Percentiles rank a stretch among this genome's conserved stretches.
Evolutionary conservation across 2,329 filamentous ascomycete species (phyloP).

Genomic region (Penicillium digitatum): DNA sequence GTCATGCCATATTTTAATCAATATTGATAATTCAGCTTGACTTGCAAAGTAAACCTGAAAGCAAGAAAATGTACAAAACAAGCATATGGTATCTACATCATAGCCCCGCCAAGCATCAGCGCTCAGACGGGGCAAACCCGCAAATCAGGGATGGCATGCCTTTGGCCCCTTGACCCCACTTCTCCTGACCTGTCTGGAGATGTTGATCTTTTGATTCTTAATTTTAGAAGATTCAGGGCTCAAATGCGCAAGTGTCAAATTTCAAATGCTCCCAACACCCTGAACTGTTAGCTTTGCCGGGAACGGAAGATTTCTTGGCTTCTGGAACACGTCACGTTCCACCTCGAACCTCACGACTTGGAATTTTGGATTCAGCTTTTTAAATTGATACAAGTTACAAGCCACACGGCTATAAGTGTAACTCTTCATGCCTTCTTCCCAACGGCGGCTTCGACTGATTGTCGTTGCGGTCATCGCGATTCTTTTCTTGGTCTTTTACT

Average conservation of each 20-base stretch:
- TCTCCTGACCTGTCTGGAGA: constrained; percentile 8
- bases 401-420: not conserved
- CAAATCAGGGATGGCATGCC: constrained; percentile 9
- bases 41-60: not conserved
- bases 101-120: constrained; percentile 7
- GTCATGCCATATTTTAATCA: constrained; percentile 10
- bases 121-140: constrained; percentile 2
- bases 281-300: not conserved
- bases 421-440: constrained; percentile 63
- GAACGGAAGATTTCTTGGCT: constrained; percentile 1
- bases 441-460: constrained; percentile 65
- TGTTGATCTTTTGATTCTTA: not conserved
- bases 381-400: not conserved
- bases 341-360: not conserved
- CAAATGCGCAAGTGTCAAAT: not conserved
- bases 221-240: not conserved
- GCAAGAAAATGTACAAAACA: not conserved
- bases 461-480: constrained; percentile 61
- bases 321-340: constrained; percentile 2
- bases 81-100: not conserved
- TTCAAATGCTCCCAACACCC: not conserved
- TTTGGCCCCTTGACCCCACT: constrained; percentile 8
- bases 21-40: constrained; percentile 3
- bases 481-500: constrained; percentile 68
- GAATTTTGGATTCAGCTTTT: not conserved